These are phyloP conservation scores for Curvularia hawaiiensis DNA, from an alignment of 2,329 filamentous ascomycete species.

Conservation along the genomic window DNA sequence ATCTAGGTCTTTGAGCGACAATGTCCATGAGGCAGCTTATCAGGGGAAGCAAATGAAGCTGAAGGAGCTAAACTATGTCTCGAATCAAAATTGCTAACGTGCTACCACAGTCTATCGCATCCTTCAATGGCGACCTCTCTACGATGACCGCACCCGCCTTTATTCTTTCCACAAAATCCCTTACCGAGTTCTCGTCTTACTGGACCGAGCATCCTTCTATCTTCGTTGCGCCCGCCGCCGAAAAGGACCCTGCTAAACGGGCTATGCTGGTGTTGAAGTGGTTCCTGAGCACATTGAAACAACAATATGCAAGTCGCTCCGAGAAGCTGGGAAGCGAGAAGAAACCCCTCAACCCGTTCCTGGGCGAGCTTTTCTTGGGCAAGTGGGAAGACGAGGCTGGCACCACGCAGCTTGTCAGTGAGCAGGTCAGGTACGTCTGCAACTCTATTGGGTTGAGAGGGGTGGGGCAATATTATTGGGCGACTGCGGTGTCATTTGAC, in stretches of 20 bases:
- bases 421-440: conserved; percentile 78
- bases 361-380: conserved; percentile 92
- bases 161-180: conserved; percentile 60
- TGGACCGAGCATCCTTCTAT: conserved; percentile 65
- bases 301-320: conserved; percentile 77
- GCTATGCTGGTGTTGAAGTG: conserved; percentile 90
- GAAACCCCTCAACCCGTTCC: conserved; percentile 95
- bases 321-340: conserved; percentile 90
- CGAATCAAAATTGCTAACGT: conserved; percentile 4
- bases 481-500: neutral
- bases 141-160: conserved; percentile 62
- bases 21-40: neutral
- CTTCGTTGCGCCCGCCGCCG: conserved; percentile 80
- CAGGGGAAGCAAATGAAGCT: neutral
- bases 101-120: conserved; percentile 54
- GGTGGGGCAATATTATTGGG: neutral
- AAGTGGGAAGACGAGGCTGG: conserved; percentile 85
- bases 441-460: neutral
- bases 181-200: conserved; percentile 62
- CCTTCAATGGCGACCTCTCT: conserved; percentile 62
- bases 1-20: neutral
- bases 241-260: conserved; percentile 80
- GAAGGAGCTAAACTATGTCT: conserved; percentile 4
- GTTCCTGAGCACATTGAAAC: conserved; percentile 92
- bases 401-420: conserved; percentile 83